These are phyloP conservation scores for Leccinum disarticulatum DNA, from an alignment of 768 basidiomycete species.

Conservation along the genomic window DNA sequence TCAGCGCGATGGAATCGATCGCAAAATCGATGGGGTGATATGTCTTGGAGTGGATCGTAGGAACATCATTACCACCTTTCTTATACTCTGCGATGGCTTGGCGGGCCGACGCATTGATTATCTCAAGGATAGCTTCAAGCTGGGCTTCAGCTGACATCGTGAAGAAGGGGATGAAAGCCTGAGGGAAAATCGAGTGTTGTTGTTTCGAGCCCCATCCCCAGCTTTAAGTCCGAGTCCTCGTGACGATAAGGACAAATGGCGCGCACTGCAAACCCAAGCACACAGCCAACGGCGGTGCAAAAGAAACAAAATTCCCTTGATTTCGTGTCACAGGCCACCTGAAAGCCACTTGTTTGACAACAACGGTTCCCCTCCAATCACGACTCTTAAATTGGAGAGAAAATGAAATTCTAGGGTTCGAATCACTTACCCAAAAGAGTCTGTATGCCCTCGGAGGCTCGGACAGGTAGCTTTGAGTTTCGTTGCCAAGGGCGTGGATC, in stretches of 20 bases:
- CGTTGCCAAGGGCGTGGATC: background rate
- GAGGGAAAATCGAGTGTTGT: background rate
- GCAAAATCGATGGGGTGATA: conserved; percentile 26
- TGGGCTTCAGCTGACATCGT: conserved; percentile 20
- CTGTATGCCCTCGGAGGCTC: background rate
- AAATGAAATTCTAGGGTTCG: too few species aligned
- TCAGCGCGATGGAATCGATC: conserved; percentile 20
- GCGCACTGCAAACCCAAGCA: background rate
- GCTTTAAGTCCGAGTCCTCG: background rate
- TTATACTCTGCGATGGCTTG: conserved; percentile 28
- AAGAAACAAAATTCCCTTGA: background rate
- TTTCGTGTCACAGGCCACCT: background rate
- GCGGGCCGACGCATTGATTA: conserved; percentile 30
- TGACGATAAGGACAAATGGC: background rate
- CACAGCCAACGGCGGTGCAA: background rate
- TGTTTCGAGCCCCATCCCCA: background rate
- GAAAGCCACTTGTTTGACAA: background rate
- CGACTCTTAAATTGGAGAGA: background rate
- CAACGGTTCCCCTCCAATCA: background rate
- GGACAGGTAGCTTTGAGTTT: background rate
- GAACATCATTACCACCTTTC: conserved; percentile 20
- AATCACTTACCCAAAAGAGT: background rate
- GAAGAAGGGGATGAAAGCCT: background rate
- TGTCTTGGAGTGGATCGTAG: conserved; percentile 23
- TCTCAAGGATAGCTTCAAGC: conserved; percentile 22